Evolutionary conservation across 2,329 filamentous ascomycete species (phyloP), one percentile per base, ranked within the genome.

Genomic region (Beauveria sp.): DNA sequence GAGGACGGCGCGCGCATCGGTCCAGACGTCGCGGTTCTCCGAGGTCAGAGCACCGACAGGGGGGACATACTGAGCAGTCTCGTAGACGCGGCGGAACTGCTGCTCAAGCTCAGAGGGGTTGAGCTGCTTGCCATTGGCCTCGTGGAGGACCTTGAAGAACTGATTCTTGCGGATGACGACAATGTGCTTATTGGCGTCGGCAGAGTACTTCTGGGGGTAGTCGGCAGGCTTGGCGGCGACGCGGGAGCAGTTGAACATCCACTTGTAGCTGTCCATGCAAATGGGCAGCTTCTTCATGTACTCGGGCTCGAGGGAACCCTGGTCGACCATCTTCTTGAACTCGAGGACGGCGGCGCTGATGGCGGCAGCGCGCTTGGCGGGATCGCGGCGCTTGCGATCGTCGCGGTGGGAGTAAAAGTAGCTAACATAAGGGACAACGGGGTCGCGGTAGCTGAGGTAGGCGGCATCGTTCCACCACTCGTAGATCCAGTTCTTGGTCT

Each of bases 371-470:
- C 95, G 90, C 82, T 96, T 96, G 65, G 89, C 88, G 0, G 95
- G 95, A 74, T 97, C 86, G 65, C 92, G 87, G 67, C 93, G 86
- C 72, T 87, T 84, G 68, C 91, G 87, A 77, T 99, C 96, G 76
- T 99, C 95, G 67, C 91, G 86, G 79, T 98, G 93, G 60, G 93
- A 97, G 81, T 99, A 99, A 80, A 99, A 99, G 84, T 99, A 99
- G 76, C 91, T 96, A 71, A 99, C 95, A 73, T 98, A 99, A 64
- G 95, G 95, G 20, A 98, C 90, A 52, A 99, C 91, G 12, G 95
- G 95, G 74, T 98, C 95, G 67, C 93, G 89, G 80, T 98, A 98
- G 66, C 79, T 83, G 66, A 99, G 86, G 77, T 99, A 99, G 62
- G 95, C 95, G 5, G 87, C 86, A 58, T 96, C 86, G 74, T 99